phyloP scores from a whole-genome alignment of 2,329 filamentous ascomycete species.

The Penicillium sclerotigenum region DNA sequence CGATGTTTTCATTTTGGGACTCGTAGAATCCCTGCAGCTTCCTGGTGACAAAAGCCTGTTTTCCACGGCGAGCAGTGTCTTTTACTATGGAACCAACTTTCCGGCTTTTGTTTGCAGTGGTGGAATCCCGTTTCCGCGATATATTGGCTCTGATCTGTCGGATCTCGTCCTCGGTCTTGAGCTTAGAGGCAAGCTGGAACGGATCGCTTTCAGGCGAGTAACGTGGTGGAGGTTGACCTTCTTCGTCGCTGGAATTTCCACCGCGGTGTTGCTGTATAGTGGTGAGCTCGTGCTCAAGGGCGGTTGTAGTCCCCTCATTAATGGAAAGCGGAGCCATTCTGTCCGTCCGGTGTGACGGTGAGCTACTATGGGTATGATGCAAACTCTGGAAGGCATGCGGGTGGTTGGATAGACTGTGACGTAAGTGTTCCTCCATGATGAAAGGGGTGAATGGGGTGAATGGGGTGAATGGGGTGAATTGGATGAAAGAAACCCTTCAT shows the following conservation, averaged over 20 bases:
- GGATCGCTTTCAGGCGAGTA: conserved; percentile 70
- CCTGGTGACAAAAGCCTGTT: conserved; percentile 32
- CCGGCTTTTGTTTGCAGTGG: conserved; percentile 3
- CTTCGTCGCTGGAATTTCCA: conserved; percentile 40
- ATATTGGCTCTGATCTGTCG: conserved; percentile 75
- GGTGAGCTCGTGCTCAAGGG: conserved; percentile 36
- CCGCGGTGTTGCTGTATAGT: conserved; percentile 23
- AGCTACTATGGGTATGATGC: conserved; percentile 19
- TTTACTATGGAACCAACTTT: conserved; percentile 15
- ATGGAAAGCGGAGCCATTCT: conserved; percentile 19
- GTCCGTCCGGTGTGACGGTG: conserved; percentile 21
- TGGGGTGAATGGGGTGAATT: neutral
- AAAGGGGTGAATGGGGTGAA: neutral
- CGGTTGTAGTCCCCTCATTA: conserved; percentile 42
- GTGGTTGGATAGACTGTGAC: conserved; percentile 30
- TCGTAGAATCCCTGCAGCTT: conserved; percentile 77
- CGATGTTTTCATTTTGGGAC: conserved; percentile 87
- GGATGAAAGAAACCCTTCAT: neutral
- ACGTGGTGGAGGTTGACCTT: conserved; percentile 50
- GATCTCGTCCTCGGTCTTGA: conserved; percentile 77
- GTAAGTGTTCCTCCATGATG: conserved; percentile 30
- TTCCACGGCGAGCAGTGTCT: conserved; percentile 38
- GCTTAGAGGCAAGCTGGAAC: conserved; percentile 69
- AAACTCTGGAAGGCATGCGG: conserved; percentile 26
- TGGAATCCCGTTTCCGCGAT: conserved; percentile 62